Evolutionary conservation across 805 yeast species (phyloP).

Genomic region (Barnettozyma californica): DNA sequence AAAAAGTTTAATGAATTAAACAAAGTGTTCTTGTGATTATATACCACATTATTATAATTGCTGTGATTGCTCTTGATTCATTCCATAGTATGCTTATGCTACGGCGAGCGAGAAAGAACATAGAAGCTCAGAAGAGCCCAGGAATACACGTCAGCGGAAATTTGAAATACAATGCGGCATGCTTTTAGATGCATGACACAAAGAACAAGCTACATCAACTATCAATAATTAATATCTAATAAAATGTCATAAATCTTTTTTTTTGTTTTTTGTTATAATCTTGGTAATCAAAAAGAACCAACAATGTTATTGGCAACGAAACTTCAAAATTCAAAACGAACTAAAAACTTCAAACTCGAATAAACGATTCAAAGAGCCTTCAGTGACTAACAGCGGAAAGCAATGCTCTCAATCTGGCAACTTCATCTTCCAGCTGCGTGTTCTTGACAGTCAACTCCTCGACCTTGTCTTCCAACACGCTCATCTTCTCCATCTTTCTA

Average conservation of each 20-base stretch:
- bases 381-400: conserved; percentile 26
- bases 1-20: background rate
- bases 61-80: too few species aligned
- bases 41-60: too few species aligned
- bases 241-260: background rate
- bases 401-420: conserved; percentile 50
- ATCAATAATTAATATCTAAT: background rate
- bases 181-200: too few species aligned
- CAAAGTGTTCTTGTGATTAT: too few species aligned
- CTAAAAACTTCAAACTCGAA: conserved; percentile 1
- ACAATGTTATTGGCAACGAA: background rate
- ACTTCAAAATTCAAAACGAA: background rate
- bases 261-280: background rate
- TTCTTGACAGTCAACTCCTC: conserved; percentile 58
- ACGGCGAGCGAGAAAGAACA: too few species aligned
- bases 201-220: background rate
- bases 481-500: conserved; percentile 83
- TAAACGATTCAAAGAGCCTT: conserved; percentile 1
- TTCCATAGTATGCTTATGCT: too few species aligned
- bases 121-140: too few species aligned
- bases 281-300: background rate
- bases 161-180: too few species aligned
- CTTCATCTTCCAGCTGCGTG: conserved; percentile 55
- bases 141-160: too few species aligned
- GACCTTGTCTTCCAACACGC: conserved; percentile 73